Percentiles rank a stretch among this genome's conserved stretches.
These are phyloP conservation scores for Nakazawaea siamensis DNA, from an alignment of 805 yeast genomes.

Conservation along the genomic window DNA sequence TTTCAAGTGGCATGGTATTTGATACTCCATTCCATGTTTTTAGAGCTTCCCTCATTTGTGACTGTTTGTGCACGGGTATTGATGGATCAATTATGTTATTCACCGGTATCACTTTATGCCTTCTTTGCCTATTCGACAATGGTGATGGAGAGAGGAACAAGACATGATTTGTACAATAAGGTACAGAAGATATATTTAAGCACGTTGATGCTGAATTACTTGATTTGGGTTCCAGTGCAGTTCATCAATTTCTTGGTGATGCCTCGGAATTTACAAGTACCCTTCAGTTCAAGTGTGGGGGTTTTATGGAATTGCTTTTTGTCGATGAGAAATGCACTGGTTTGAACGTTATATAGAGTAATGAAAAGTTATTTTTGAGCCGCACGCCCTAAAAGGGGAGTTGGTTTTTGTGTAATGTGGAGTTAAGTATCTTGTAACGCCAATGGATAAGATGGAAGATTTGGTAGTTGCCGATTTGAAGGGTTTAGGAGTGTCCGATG, in stretches of 20 bases:
- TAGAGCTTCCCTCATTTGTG: slow-evolving; percentile 74
- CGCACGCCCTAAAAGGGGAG: too few species aligned
- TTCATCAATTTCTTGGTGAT: slow-evolving; percentile 63
- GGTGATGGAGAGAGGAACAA: slow-evolving; percentile 67
- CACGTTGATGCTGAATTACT: slow-evolving; percentile 58
- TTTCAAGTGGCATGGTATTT: slow-evolving; percentile 86
- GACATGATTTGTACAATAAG: slow-evolving; percentile 55
- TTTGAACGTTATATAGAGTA: too few species aligned
- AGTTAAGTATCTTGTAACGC: too few species aligned
- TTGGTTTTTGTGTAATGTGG: too few species aligned
- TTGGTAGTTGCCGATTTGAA: too few species aligned
- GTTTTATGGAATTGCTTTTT: slow-evolving; percentile 93
- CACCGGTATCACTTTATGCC: slow-evolving; percentile 74
- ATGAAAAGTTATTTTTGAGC: too few species aligned
- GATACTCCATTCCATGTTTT: slow-evolving; percentile 68
- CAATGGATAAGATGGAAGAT: too few species aligned
- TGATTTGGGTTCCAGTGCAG: slow-evolving; percentile 82
- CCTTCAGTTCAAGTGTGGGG: slow-evolving; percentile 79
- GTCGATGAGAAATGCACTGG: slow-evolving; percentile 73
- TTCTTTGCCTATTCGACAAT: slow-evolving; percentile 83
- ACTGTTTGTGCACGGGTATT: slow-evolving; percentile 81
- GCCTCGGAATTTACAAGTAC: slow-evolving; percentile 75
- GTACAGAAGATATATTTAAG: slow-evolving; percentile 57
- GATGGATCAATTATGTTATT: slow-evolving; percentile 83
- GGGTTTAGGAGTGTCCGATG: too few species aligned